Percentiles rank a stretch among this genome's conserved stretches.
These are phyloP conservation scores for Penstemon newberryi DNA, from an alignment of 257 asterid species.

Conservation along the genomic window DNA sequence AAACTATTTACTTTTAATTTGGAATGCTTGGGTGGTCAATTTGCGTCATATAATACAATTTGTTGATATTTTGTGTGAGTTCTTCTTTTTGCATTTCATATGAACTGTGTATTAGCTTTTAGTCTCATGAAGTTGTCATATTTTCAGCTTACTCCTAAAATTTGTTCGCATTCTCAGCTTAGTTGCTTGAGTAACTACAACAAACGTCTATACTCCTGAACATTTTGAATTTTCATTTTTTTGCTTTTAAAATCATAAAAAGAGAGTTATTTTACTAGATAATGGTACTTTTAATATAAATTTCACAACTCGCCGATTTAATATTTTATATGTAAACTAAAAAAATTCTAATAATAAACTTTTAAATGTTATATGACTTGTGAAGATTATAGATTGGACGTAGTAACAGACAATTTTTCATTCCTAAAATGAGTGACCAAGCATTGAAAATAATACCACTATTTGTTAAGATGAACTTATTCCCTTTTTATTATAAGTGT, in stretches of 20 bases:
- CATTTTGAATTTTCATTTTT: background rate
- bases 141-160: background rate
- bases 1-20: slow-evolving; percentile 33
- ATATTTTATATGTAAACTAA: too few relatives aligned
- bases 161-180: background rate
- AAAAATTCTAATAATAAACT: too few relatives aligned
- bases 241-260: background rate
- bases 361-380: too few relatives aligned
- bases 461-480: too few relatives aligned
- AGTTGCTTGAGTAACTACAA: background rate
- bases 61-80: slow-evolving; percentile 50
- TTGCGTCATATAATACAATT: slow-evolving; percentile 50
- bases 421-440: too few relatives aligned
- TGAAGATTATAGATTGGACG: too few relatives aligned
- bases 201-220: background rate
- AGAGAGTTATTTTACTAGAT: background rate
- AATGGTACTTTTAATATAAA: too few relatives aligned
- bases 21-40: slow-evolving; percentile 44
- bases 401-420: too few relatives aligned
- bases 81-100: slow-evolving; percentile 11
- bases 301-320: too few relatives aligned
- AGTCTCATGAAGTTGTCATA: background rate
- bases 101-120: slow-evolving; percentile 11
- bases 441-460: too few relatives aligned
- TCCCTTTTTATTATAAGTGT: too few relatives aligned